phyloP scores from a whole-genome alignment of 371 early-diverging fungal species.

The Rhizopus delemar region DNA sequence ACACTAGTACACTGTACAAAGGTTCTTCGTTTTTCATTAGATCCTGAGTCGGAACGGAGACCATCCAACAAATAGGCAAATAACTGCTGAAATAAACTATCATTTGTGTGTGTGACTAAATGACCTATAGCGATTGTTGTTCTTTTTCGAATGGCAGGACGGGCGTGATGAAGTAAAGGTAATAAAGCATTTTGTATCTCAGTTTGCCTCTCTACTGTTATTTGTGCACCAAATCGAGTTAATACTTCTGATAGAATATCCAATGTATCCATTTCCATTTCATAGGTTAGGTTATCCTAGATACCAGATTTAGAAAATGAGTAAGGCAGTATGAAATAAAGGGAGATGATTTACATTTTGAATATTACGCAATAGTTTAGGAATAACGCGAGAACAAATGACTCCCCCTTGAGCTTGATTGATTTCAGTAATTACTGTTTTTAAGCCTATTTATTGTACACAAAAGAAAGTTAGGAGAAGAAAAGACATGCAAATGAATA shows the following conservation, averaged over 20 bases:
- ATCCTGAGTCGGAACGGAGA: conserved; percentile 44
- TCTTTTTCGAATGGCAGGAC: conserved; percentile 84
- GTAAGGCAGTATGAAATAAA: neutral
- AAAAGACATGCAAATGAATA: neutral
- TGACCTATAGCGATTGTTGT: conserved; percentile 75
- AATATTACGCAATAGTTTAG: conserved; percentile 62
- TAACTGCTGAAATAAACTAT: conserved; percentile 70
- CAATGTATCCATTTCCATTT: conserved; percentile 80
- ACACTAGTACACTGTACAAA: conserved; percentile 73
- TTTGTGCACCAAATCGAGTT: conserved; percentile 69
- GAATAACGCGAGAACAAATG: conserved; percentile 63
- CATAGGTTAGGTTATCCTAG: conserved; percentile 57
- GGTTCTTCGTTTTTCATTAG: conserved; percentile 70
- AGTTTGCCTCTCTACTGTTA: conserved; percentile 54
- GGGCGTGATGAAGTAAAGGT: conserved; percentile 67
- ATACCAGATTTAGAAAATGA: neutral
- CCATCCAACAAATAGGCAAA: conserved; percentile 39
- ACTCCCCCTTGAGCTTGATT: conserved; percentile 43
- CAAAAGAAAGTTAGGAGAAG: neutral
- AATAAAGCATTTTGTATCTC: conserved; percentile 68
- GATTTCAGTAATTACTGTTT: conserved; percentile 78
- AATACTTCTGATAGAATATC: conserved; percentile 86
- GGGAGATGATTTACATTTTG: conserved; percentile 46
- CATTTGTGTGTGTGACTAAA: conserved; percentile 70
- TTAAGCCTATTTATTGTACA: conserved; percentile 49